phyloP scores from a whole-genome alignment of 2,329 filamentous ascomycete genomes.

The Claviceps spartinae region DNA sequence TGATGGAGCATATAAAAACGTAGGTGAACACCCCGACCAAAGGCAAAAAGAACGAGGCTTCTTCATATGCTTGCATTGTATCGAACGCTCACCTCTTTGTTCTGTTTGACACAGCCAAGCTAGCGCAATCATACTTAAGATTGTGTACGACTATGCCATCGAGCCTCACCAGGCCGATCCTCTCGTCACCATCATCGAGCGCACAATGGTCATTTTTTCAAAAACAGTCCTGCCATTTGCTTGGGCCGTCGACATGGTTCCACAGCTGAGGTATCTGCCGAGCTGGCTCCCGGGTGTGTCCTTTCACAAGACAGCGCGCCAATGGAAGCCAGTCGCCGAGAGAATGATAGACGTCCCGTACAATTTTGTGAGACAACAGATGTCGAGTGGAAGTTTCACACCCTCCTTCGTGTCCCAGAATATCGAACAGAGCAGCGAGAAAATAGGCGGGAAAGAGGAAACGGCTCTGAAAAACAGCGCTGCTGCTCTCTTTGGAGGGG shows the following conservation, averaged over 20 bases:
- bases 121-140: slow-evolving; percentile 1
- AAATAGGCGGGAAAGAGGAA: background rate
- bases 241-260: slow-evolving; percentile 21
- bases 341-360: slow-evolving; percentile 15
- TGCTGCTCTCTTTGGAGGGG: slow-evolving; percentile 6
- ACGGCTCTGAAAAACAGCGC: slow-evolving; percentile 3
- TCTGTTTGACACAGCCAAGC: background rate
- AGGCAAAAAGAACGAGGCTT: background rate
- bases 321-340: slow-evolving; percentile 12
- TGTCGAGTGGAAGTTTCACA: slow-evolving; percentile 8
- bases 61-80: background rate
- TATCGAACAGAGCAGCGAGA: background rate
- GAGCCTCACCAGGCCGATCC: slow-evolving; percentile 16
- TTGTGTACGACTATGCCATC: slow-evolving; percentile 18
- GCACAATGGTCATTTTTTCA: slow-evolving; percentile 16
- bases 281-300: slow-evolving; percentile 15
- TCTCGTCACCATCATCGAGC: slow-evolving; percentile 16
- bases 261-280: slow-evolving; percentile 17
- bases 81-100: background rate
- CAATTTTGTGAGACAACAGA: slow-evolving; percentile 16
- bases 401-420: slow-evolving; percentile 16
- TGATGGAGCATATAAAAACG: background rate
- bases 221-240: slow-evolving; percentile 15
- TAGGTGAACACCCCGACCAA: background rate
- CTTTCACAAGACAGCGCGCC: slow-evolving; percentile 16